Evolutionary conservation across 176 grass and related monocot genomes (phyloP).

Genomic region (Triticum aestivum): DNA sequence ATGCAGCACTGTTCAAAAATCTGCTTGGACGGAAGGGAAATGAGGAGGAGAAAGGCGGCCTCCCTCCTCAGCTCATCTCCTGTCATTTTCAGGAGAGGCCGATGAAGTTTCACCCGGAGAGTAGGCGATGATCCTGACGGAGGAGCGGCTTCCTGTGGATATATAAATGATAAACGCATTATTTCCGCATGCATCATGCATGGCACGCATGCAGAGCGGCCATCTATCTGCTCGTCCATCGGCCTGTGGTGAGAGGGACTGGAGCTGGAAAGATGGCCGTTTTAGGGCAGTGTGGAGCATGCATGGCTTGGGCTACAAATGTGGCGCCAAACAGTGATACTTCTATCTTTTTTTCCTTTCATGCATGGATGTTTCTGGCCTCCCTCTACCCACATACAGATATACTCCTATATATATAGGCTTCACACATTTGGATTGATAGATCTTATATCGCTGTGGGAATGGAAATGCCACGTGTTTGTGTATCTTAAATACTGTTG

Average conservation of each 20-base stretch:
- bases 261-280: conserved; percentile 37
- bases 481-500: not conserved
- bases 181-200: conserved; percentile 42
- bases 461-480: conserved; percentile 10
- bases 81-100: conserved; percentile 18
- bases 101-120: conserved; percentile 32
- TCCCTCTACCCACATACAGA: not conserved
- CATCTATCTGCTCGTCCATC: conserved; percentile 42
- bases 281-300: conserved; percentile 38
- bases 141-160: not conserved
- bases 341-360: not conserved
- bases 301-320: conserved; percentile 29
- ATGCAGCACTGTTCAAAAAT: not conserved
- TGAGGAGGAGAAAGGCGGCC: not conserved
- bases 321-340: conserved; percentile 12
- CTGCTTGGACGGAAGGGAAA: not conserved
- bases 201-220: not conserved
- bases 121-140: conserved; percentile 24
- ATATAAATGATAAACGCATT: not conserved
- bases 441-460: not conserved
- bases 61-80: not conserved
- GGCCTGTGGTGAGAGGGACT: conserved; percentile 55
- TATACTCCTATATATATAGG: not conserved
- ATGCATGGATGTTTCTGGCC: not conserved
- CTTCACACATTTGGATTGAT: not conserved